These are phyloP conservation scores for Phragmites australis DNA, from an alignment of 176 grass and related monocot species.

Conservation along the genomic window DNA sequence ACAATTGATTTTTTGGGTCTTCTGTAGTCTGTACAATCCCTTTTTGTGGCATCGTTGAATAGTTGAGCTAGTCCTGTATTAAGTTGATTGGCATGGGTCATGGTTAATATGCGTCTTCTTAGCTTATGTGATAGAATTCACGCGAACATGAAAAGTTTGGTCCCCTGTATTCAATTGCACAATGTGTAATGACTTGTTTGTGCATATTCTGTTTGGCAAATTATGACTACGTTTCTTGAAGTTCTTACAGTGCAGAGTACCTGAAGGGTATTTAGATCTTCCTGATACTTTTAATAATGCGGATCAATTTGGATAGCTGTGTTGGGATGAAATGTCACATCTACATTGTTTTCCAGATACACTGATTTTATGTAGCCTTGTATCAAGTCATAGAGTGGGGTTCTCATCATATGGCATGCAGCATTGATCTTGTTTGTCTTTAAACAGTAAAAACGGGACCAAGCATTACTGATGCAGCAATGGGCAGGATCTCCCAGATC, in stretches of 20 bases:
- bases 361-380: not conserved
- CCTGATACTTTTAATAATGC: not conserved
- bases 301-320: not conserved
- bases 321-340: not conserved
- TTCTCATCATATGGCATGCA: not conserved
- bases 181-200: not conserved
- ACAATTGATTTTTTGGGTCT: not conserved
- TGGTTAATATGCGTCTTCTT: not conserved
- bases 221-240: not conserved
- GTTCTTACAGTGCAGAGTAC: not conserved
- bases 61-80: not conserved
- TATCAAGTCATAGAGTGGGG: not conserved
- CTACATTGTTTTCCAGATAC: not conserved
- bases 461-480: conserved; percentile 92
- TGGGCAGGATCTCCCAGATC: conserved; percentile 86
- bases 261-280: not conserved
- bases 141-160: not conserved
- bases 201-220: not conserved
- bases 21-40: not conserved
- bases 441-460: conserved; percentile 97
- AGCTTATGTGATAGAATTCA: not conserved
- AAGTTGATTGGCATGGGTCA: not conserved
- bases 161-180: not conserved
- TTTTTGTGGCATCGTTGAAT: not conserved
- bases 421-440: conserved; percentile 7